These are phyloP conservation scores for Fusarium hostae DNA, from an alignment of 2,329 filamentous ascomycete genomes.

Conservation along the genomic window DNA sequence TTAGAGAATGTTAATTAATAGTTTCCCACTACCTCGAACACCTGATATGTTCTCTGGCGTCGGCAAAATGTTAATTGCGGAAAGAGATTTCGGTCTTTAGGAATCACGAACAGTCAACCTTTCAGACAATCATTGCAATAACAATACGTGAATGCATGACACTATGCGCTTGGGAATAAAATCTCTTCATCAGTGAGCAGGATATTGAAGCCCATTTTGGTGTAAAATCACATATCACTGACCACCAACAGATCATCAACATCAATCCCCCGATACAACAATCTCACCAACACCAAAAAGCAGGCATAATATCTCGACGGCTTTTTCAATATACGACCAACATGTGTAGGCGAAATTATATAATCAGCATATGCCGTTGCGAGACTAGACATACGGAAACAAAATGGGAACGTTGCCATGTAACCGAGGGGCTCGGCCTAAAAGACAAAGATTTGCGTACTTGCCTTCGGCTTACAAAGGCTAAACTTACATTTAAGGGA, in stretches of 20 bases:
- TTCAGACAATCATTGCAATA: not conserved
- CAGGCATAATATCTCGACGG: fast-evolving
- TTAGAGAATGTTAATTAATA: no score
- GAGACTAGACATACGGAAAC: fast-evolving
- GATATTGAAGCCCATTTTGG: fast-evolving
- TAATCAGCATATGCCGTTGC: not conserved
- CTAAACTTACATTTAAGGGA: fast-evolving
- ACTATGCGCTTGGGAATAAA: fast-evolving
- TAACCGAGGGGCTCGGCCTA: not conserved
- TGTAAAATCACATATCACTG: not conserved
- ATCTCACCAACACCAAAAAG: not conserved
- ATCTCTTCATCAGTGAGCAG: fast-evolving
- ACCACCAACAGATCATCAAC: not conserved
- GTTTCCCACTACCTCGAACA: not conserved
- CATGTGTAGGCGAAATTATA: not conserved
- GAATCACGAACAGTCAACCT: fast-evolving
- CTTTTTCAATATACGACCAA: fast-evolving
- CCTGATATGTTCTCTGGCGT: no score
- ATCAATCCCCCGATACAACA: not conserved
- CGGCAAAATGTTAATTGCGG: not conserved
- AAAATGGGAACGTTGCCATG: not conserved
- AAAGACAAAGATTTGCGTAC: not conserved
- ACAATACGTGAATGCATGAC: not conserved
- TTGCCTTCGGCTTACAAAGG: not conserved
- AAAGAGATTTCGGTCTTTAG: fast-evolving